Evolutionary conservation across 306 rosid species (phyloP), one percentile per base, ranked within the genome.

Genomic region (Chamaecrista fasciculata): DNA sequence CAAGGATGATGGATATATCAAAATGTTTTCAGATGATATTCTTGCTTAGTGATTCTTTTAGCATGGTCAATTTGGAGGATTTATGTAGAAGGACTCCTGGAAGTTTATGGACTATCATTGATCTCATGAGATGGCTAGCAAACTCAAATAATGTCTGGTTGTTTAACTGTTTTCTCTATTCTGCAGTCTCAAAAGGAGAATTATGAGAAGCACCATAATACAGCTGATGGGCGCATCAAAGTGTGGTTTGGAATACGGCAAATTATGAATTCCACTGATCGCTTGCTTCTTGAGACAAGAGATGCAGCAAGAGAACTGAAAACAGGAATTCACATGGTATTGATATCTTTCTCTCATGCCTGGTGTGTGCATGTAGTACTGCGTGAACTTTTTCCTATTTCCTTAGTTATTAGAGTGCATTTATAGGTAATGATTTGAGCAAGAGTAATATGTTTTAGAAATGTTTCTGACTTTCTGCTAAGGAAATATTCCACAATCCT

Each of bases 301-400:
- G 86, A 92, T 23, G 64, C 71, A 40, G 95, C 98, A 2, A 72
- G 65, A 57, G 83, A 87, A 78, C 84, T 89, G 26, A 76, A 87
- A 69, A 92, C 96, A 4, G 98, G 98, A 81, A 89, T 92, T 66
- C 96, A 92, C 67, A 89, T 89, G 96, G 96, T 87, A 72, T 61
- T 16, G 14, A 19, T 18, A 15, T 21, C 49, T 20, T 21, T 5
- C 31, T n/a, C 53, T 36, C 12, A 8, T 33, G 8, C 61, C 11
- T 11, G 2, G 59, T 8, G 28, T 44, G 10, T 25, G 5, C 59
- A 3, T 48, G 26, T 39, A 9, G 18, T 24, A 5, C 28, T 24
- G 1, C 37, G 63, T 36, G 11, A 11, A 20, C 11, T 15, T n/a
- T 12, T 11, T 11, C 15, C 20, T 7, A 53, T 24, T 24, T 40